Evolutionary conservation across 345 rosid species (phyloP).

Genomic region (Hirschfeldia incana): DNA sequence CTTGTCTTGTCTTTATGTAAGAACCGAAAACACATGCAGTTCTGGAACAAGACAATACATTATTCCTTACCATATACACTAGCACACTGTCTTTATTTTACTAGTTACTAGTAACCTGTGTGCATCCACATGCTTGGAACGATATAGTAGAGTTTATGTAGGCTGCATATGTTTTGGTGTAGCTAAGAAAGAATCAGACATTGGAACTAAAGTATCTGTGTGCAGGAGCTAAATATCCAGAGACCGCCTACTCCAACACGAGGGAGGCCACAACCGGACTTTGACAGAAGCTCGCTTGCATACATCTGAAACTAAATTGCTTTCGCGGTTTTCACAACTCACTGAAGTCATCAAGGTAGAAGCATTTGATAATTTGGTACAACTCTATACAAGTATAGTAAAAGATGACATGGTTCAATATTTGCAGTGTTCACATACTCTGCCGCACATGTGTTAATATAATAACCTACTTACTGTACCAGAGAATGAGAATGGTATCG

Average conservation of each 20-base stretch:
- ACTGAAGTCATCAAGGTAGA: slow-evolving; percentile 6
- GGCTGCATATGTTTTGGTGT: neutral
- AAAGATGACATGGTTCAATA: neutral
- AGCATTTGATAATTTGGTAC: slow-evolving; percentile 17
- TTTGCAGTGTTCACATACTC: slow-evolving; percentile 31
- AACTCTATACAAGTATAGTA: slow-evolving; percentile 40
- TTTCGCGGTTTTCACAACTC: neutral
- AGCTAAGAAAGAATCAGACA: slow-evolving; percentile 6
- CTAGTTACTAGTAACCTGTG: neutral
- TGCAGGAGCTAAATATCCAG: slow-evolving; percentile 95
- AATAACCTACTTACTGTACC: neutral
- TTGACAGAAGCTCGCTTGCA: slow-evolving; percentile 86
- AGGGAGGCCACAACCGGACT: slow-evolving; percentile 96
- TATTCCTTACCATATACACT: neutral
- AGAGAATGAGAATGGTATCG: slow-evolving; percentile 26
- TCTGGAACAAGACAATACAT: slow-evolving; percentile 9
- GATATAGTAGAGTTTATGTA: neutral
- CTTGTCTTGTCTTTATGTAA: neutral
- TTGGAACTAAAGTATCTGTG: slow-evolving; percentile 4
- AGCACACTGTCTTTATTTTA: slow-evolving; percentile 9
- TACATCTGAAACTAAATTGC: slow-evolving; percentile 56
- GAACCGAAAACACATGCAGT: neutral
- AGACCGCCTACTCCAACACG: slow-evolving; percentile 99
- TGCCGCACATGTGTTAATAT: slow-evolving; percentile 35
- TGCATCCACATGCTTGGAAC: neutral